Conservation (phyloP, 2,329 filamentous ascomycete species). For the Sclerotinia spermophila region DNA sequence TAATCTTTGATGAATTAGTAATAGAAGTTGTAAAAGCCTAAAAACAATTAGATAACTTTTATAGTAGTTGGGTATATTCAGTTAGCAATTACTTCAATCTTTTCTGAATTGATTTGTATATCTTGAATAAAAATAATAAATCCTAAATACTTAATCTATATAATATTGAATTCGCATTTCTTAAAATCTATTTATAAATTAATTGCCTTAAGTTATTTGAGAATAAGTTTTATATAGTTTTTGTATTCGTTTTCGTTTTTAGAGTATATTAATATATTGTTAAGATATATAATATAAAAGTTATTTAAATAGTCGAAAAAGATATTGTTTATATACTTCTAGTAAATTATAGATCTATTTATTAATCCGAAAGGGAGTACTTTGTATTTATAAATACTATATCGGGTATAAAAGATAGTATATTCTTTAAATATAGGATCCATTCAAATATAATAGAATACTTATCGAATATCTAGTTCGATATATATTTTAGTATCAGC, state of each 20-base stretch:
- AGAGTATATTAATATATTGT: no score
- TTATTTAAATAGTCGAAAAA: no score
- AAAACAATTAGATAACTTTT: no score
- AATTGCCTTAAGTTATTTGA: background rate
- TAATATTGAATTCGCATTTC: constrained; percentile 17
- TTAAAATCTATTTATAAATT: constrained; percentile 18
- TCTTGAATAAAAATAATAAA: constrained; percentile 15
- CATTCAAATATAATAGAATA: background rate
- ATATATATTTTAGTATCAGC: no score
- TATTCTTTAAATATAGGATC: background rate
- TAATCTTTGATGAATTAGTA: no score
- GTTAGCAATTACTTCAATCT: background rate
- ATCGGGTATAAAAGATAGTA: background rate
- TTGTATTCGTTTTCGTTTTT: background rate
- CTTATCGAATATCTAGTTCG: no score
- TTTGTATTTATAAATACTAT: background rate
- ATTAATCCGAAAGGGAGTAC: background rate
- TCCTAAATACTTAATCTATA: constrained; percentile 14
- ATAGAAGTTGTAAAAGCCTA: no score
- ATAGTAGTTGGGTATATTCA: background rate
- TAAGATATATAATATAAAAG: no score
- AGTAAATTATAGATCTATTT: background rate
- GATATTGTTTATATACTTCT: background rate
- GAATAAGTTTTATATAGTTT: background rate
- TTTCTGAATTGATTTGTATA: constrained; percentile 11